These are phyloP conservation scores for Flammula alnicola DNA, from an alignment of 1,284 basidiomycete species.

Conservation along the genomic window DNA sequence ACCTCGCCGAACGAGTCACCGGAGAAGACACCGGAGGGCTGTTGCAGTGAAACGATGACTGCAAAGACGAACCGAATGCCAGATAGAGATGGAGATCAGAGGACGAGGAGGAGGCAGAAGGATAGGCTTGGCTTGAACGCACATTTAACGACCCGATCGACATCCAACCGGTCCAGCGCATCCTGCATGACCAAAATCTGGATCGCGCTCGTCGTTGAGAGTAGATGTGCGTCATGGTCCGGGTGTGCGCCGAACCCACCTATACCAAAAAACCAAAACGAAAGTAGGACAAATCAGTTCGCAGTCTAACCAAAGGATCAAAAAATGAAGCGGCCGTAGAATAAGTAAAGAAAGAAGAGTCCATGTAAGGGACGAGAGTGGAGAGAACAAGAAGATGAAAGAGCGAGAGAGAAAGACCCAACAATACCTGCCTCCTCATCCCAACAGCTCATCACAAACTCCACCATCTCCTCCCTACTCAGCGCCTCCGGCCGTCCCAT, in stretches of 20 bases:
- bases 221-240: constrained; percentile 90
- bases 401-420: constrained; percentile 28
- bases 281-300: background rate
- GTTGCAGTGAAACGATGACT: constrained; percentile 87
- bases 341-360: too few species aligned
- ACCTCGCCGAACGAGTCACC: constrained; percentile 91
- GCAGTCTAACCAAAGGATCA: background rate
- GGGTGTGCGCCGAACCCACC: constrained; percentile 94
- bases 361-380: background rate
- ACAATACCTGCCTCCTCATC: constrained; percentile 82
- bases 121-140: too few species aligned
- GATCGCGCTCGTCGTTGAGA: constrained; percentile 87
- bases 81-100: constrained; percentile 4
- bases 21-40: constrained; percentile 86
- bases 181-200: constrained; percentile 91
- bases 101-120: background rate
- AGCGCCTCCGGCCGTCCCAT: constrained; percentile 83
- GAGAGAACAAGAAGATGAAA: constrained; percentile 7
- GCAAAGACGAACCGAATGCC: background rate
- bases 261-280: constrained; percentile 33
- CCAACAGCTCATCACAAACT: constrained; percentile 95
- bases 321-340: too few species aligned
- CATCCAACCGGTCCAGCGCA: constrained; percentile 74
- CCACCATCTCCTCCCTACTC: constrained; percentile 82
- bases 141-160: constrained; percentile 79